Percentiles rank a stretch among this genome's conserved stretches.
phyloP scores from a whole-genome alignment of 805 yeast species.

The Isabelozyma rhagii region DNA sequence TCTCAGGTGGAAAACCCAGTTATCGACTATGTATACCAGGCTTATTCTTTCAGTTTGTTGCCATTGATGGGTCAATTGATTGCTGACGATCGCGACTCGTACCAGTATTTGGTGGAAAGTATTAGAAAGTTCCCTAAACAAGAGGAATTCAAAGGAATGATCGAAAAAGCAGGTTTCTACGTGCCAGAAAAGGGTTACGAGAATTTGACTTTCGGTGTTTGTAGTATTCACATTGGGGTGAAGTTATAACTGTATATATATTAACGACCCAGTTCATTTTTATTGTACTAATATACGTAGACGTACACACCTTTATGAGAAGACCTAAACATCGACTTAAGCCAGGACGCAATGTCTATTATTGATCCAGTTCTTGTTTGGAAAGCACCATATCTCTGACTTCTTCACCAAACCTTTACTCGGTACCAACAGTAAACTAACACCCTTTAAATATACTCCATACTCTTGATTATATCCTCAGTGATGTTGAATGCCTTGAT shows the following conservation, averaged over 20 bases:
- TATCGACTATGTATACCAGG: conserved; percentile 74
- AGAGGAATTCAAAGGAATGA: conserved; percentile 87
- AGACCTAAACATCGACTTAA: too few relatives aligned
- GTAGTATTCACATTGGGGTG: conserved; percentile 94
- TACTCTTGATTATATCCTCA: conserved; percentile 26
- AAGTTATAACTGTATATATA: conserved; percentile 50
- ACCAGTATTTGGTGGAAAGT: conserved; percentile 94
- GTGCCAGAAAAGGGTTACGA: conserved; percentile 88
- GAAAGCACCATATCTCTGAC: background rate
- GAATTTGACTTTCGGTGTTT: conserved; percentile 89
- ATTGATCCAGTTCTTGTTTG: background rate
- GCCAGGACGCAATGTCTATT: background rate
- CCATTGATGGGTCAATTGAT: conserved; percentile 95
- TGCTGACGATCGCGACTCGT: conserved; percentile 93
- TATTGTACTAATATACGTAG: too few relatives aligned
- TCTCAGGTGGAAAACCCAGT: conserved; percentile 83
- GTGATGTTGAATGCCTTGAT: conserved; percentile 24
- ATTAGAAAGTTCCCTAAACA: conserved; percentile 90
- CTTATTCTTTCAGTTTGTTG: conserved; percentile 81
- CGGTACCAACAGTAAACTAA: too few relatives aligned
- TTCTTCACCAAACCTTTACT: too few relatives aligned
- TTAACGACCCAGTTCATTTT: background rate
- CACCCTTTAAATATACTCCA: conserved; percentile 9
- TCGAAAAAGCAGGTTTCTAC: conserved; percentile 90
- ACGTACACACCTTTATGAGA: too few relatives aligned